Conservation (phyloP, 805 yeast species). For the Lachancea meyersii region DNA sequence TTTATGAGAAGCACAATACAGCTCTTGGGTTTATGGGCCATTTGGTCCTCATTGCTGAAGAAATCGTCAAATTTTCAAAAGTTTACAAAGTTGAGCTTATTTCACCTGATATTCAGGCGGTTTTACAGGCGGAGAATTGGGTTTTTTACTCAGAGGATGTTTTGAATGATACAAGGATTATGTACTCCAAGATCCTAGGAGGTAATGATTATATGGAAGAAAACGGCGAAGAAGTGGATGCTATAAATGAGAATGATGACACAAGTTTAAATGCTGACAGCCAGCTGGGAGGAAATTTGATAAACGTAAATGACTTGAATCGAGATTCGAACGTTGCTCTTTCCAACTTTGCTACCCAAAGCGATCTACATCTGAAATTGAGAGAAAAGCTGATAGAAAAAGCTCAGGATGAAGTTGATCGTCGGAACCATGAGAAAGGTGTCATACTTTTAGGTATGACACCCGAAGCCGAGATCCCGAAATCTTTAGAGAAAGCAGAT, state of each 20-base stretch:
- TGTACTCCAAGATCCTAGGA: conserved; percentile 34
- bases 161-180: conserved; percentile 29
- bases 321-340: conserved; percentile 11
- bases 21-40: conserved; percentile 98
- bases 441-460: conserved; percentile 32
- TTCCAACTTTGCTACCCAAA: conserved; percentile 21
- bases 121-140: conserved; percentile 25
- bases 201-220: conserved; percentile 32
- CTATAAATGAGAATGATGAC: conserved; percentile 1
- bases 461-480: conserved; percentile 9
- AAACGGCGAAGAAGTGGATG: conserved; percentile 1
- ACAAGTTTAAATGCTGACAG: background rate
- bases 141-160: conserved; percentile 25
- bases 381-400: conserved; percentile 24
- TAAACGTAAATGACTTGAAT: conserved; percentile 19
- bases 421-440: conserved; percentile 27
- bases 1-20: conserved; percentile 53
- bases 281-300: conserved; percentile 13
- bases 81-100: conserved; percentile 35
- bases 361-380: conserved; percentile 28
- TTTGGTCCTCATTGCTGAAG: conserved; percentile 86
- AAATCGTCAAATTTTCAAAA: conserved; percentile 75
- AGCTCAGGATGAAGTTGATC: conserved; percentile 25
- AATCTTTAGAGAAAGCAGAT: background rate
- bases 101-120: conserved; percentile 26